Base-by-base conservation (phyloP, 768 basidiomycete species). In the Serpula lacrymans region DNA sequence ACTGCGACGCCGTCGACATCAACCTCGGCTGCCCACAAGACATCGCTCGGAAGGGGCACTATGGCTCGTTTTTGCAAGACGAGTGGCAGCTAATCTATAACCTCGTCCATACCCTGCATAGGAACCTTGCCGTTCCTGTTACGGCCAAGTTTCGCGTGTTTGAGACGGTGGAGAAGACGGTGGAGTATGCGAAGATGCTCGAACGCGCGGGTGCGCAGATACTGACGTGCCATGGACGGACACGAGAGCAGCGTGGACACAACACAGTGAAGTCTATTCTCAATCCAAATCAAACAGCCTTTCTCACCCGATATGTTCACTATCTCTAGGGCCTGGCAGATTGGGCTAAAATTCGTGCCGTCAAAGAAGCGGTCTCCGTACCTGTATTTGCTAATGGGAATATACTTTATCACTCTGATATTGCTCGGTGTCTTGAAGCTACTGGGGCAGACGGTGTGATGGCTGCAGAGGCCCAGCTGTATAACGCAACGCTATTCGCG, bases 381-480 rank as follows among this genome's bases (percentile, higher is more conserved):
- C 95, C 94, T 3, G 93, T 99, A 4, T 89, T 99, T 58, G 94
- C 95, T 0, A 99, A 99, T 60, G 96, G 96, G 21, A 98, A 97
- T 60, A 79, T 97, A 44, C 80, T 97, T 10, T 90, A 83, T 59
- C 76, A 84, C 31, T 73, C 79, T n/a, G 94, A 98, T 61, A 77
- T 97, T 34, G 71, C 74, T 37, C 67, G 70, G 9, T 97, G 93
- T 60, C 65, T 99, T 23, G 74, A 76, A 17, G 77, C 78, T 35
- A 99, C 96, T 0, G 90, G 92, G 11, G 85, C 81, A 5, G 92
- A 96, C 53, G 95, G 81, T 0, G 82, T 98, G 43, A 96, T 97
- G 93, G 84, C 81, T 30, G 96, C 94, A 1, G 96, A 96, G 65
- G 94, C 90, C 0, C 84, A 94, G 47, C 69, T 99, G 1, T 96